Conservation (phyloP, 768 basidiomycete species). For the Holtermanniella nyarrowii region DNA sequence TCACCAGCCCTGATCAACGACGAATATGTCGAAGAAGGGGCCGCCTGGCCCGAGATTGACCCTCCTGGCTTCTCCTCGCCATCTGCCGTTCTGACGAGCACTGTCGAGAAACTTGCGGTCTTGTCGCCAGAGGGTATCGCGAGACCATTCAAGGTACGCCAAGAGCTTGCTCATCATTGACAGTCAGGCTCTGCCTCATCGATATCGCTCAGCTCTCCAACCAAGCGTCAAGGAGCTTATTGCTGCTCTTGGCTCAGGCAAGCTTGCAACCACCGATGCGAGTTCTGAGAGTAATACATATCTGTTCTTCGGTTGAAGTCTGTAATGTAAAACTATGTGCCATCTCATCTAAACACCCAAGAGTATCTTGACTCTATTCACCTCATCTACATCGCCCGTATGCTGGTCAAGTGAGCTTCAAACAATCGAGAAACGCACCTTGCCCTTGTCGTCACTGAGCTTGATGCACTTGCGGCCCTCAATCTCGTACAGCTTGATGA, state of each 20-base stretch:
- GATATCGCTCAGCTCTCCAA: constrained; percentile 9
- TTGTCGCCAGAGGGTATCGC: constrained; percentile 3
- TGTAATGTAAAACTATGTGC: background rate
- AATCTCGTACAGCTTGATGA: constrained; percentile 78
- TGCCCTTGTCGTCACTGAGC: constrained; percentile 81
- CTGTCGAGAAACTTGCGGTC: background rate
- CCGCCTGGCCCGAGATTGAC: constrained; percentile 13
- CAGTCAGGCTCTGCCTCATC: constrained; percentile 6
- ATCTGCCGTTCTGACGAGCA: constrained; percentile 2
- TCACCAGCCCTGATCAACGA: background rate
- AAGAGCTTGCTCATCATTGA: background rate
- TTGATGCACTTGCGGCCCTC: constrained; percentile 72
- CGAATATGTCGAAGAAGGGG: constrained; percentile 16
- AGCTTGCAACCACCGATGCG: background rate
- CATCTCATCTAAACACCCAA: constrained; percentile 14
- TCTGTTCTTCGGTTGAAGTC: background rate
- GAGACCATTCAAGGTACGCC: constrained; percentile 17
- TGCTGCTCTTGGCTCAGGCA: constrained; percentile 31
- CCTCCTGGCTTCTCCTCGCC: constrained; percentile 9
- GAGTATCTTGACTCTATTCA: constrained; percentile 51
- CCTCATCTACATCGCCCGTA: constrained; percentile 55
- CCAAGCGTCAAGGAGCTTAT: constrained; percentile 21
- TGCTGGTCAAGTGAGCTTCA: constrained; percentile 43
- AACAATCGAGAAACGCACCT: constrained; percentile 45
- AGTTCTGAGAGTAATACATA: background rate